phyloP scores from a whole-genome alignment of 768 basidiomycete genomes.

The Boletus subparvulus region DNA sequence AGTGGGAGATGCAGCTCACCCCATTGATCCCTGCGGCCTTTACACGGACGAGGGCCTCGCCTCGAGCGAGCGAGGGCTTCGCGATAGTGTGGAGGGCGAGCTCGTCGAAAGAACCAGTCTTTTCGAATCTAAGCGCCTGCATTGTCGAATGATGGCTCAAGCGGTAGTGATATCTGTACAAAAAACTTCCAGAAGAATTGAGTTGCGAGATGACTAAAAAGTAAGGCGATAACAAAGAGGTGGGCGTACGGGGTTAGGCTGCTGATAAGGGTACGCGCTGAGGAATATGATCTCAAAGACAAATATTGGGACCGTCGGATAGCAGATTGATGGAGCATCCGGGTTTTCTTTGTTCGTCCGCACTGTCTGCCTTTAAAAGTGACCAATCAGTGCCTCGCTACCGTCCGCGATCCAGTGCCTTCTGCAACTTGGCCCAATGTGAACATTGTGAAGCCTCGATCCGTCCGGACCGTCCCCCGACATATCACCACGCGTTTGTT shows the following conservation, averaged over 20 bases:
- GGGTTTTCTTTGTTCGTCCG: slow-evolving; percentile 1
- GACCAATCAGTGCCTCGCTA: not conserved
- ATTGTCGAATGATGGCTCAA: slow-evolving; percentile 17
- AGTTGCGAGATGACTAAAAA: not conserved
- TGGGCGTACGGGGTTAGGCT: slow-evolving; percentile 4
- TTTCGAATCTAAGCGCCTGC: slow-evolving; percentile 34
- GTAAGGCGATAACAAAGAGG: not conserved
- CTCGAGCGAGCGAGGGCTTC: slow-evolving; percentile 29
- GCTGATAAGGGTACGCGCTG: not conserved
- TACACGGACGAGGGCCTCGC: slow-evolving; percentile 34
- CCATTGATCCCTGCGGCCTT: slow-evolving; percentile 36
- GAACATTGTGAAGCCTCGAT: not conserved
- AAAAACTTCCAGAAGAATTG: not conserved
- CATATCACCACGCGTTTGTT: not conserved
- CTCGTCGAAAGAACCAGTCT: slow-evolving; percentile 31
- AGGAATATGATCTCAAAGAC: not conserved
- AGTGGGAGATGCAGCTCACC: slow-evolving; percentile 16
- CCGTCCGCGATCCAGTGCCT: not conserved
- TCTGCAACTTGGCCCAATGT: not conserved
- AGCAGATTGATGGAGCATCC: slow-evolving; percentile 13
- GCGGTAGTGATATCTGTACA: slow-evolving; percentile 1
- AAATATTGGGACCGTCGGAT: not conserved
- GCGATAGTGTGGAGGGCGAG: slow-evolving; percentile 23
- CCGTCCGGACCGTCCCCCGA: not conserved
- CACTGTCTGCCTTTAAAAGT: slow-evolving; percentile 9